A percentile compares a stretch with the other conserved stretches of the same genome.
These are phyloP conservation scores for Aspergillus aculeatus DNA, from an alignment of 2,329 filamentous ascomycete genomes.

Conservation along the genomic window DNA sequence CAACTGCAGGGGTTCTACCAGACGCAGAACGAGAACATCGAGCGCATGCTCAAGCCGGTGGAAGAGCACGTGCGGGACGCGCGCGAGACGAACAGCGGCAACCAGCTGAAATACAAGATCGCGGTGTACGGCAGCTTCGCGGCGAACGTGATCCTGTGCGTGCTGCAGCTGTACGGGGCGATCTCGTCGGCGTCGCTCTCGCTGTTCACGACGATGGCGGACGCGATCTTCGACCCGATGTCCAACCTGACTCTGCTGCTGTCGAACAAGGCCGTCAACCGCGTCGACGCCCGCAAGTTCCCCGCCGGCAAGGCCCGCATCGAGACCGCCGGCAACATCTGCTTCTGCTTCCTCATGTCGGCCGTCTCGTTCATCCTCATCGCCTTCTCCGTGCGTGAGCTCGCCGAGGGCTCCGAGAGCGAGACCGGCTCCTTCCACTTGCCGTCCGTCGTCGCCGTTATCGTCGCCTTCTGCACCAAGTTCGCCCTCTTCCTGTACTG, in stretches of 20 bases:
- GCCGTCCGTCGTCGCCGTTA: conserved; percentile 80
- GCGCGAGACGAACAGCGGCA: conserved; percentile 74
- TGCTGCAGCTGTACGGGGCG: conserved; percentile 85
- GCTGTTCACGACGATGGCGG: conserved; percentile 95
- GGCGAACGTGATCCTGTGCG: conserved; percentile 76
- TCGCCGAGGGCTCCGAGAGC: conserved; percentile 52
- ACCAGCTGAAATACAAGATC: conserved; percentile 65
- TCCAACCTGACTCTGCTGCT: conserved; percentile 86
- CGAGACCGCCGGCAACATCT: conserved; percentile 92
- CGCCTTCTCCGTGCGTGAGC: conserved; percentile 75
- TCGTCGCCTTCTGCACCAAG: conserved; percentile 81
- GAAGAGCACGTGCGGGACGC: conserved; percentile 85
- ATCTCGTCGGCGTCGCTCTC: conserved; percentile 85
- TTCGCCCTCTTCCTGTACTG: conserved; percentile 84
- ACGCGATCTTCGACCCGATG: conserved; percentile 88
- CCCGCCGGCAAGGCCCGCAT: conserved; percentile 91
- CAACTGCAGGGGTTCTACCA: conserved; percentile 77
- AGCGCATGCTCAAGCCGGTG: conserved; percentile 85
- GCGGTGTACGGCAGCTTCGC: conserved; percentile 67
- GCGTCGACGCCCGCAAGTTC: conserved; percentile 81
- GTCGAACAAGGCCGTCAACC: conserved; percentile 81
- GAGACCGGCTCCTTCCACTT: conserved; percentile 69
- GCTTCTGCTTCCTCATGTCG: conserved; percentile 95
- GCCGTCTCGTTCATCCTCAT: conserved; percentile 89
- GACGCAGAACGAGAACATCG: conserved; percentile 88